Base-by-base conservation (phyloP, 768 basidiomycete species). In the Xanthoconium stramineum region DNA sequence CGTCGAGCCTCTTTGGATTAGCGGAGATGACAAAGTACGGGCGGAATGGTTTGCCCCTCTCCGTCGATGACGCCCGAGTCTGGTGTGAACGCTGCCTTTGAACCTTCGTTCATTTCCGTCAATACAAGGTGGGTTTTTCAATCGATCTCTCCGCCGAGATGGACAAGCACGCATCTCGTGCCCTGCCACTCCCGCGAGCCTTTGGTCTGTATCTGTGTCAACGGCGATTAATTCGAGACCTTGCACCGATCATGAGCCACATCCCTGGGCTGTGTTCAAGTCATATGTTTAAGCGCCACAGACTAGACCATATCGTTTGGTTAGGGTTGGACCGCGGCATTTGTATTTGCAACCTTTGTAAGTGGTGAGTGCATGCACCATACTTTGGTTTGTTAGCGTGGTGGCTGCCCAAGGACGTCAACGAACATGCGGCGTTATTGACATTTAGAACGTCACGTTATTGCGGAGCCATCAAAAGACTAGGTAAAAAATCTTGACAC, bases 141-240 rank as follows among this genome's bases (percentile, higher is more conserved):
- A 47, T 39, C 39, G 36, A 39, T 50, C n/a, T 3, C 11, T 20
- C 8, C 24, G 13, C 17, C 15, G 14, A 6, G 42, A 30, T n/a
- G 13, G 24, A 30, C 33, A 24, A 33, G 12, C 24, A n/a, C 20
- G 30, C 14, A 28, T 13, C 13, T 43, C 15, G 35, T 20, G 12
- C 30, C 33, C 29, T 10, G 14, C n/a, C 29, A 33, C 47, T 64
- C 55, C 63, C 63, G 63, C 62, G 62, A 65, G 54, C 40, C 63
- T 65, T 28, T 17, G n/a, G 28, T 43, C 13, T 38, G 36, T 46
- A n/a, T 36, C n/a, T 44, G 46, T 9, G 42, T 5, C 30, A 37
- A 33, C 35, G 48, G 44, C n/a, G 37, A 50, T 45, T 38, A 35
- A 19, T 10, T 28, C 43, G 15, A n/a, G n/a, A 11, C 9, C 32